These are phyloP conservation scores for Colletotrichum sp. DNA, from an alignment of 2,329 filamentous ascomycete genomes.

Conservation along the genomic window DNA sequence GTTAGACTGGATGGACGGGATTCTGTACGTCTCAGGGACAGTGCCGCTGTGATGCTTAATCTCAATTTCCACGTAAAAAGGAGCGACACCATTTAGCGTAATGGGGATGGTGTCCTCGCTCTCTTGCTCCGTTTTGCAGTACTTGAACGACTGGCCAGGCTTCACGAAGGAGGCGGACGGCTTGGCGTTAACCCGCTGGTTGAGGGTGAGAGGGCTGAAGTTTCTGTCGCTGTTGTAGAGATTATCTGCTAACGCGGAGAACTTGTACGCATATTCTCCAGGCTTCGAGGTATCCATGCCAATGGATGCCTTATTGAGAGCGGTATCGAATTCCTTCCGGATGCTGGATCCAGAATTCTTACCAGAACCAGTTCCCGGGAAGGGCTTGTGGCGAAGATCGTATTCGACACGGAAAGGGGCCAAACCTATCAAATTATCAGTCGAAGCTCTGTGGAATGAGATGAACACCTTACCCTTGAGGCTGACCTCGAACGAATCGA, in stretches of 20 bases:
- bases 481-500: constrained; percentile 84
- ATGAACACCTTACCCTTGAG: constrained; percentile 67
- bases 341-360: neutral
- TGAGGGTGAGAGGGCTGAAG: constrained; percentile 71
- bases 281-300: constrained; percentile 85
- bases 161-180: constrained; percentile 83
- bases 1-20: constrained; percentile 79
- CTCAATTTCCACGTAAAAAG: constrained; percentile 90
- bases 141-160: constrained; percentile 93
- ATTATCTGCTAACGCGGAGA: constrained; percentile 81
- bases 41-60: constrained; percentile 89
- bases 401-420: constrained; percentile 66
- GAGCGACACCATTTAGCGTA: constrained; percentile 79
- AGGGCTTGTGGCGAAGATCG: constrained; percentile 35
- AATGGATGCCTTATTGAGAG: constrained; percentile 77
- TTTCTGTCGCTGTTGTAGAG: constrained; percentile 80
- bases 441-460: neutral
- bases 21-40: constrained; percentile 79
- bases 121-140: constrained; percentile 84
- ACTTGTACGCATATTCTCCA: constrained; percentile 85
- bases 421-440: constrained; percentile 60
- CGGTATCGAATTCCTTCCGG: constrained; percentile 76
- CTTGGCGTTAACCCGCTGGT: constrained; percentile 84
- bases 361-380: neutral
- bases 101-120: constrained; percentile 90